These are phyloP conservation scores for Penicillium dipodomyicola DNA, from an alignment of 495 filamentous ascomycete genomes.

Conservation along the genomic window DNA sequence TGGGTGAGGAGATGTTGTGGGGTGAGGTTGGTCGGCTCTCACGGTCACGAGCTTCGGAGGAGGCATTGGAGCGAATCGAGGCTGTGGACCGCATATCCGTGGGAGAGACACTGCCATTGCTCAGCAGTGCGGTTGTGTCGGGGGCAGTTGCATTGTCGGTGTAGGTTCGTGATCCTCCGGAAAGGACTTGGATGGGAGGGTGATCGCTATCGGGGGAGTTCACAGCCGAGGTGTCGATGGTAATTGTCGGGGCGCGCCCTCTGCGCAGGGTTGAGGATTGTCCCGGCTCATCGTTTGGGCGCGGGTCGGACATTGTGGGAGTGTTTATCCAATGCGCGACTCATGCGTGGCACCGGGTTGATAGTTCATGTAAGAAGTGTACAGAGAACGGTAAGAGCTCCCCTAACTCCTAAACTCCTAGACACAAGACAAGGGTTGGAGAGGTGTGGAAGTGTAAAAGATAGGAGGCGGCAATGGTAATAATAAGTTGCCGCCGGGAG, in stretches of 20 bases:
- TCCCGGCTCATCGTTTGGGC: slow-evolving; percentile 27
- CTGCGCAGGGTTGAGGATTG: slow-evolving; percentile 37
- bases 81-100: slow-evolving; percentile 57
- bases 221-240: slow-evolving; percentile 72
- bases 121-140: slow-evolving; percentile 41
- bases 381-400: neutral
- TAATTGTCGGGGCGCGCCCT: slow-evolving; percentile 64
- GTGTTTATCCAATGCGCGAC: slow-evolving; percentile 13
- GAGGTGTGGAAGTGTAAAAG: neutral
- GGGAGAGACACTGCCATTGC: slow-evolving; percentile 49
- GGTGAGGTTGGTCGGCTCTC: slow-evolving; percentile 81
- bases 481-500: neutral
- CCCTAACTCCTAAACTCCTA: neutral
- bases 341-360: slow-evolving; percentile 13
- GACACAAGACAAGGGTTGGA: neutral
- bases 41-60: slow-evolving; percentile 70
- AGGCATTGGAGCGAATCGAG: slow-evolving; percentile 56
- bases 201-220: slow-evolving; percentile 33
- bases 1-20: slow-evolving; percentile 80
- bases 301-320: slow-evolving; percentile 36
- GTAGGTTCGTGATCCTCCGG: slow-evolving; percentile 41
- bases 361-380: slow-evolving; percentile 17
- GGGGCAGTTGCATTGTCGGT: slow-evolving; percentile 43
- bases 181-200: slow-evolving; percentile 28
- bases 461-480: slow-evolving; percentile 5